These are phyloP conservation scores for Zasmidium citrigriseum DNA, from an alignment of 2,329 filamentous ascomycete species.

Conservation along the genomic window DNA sequence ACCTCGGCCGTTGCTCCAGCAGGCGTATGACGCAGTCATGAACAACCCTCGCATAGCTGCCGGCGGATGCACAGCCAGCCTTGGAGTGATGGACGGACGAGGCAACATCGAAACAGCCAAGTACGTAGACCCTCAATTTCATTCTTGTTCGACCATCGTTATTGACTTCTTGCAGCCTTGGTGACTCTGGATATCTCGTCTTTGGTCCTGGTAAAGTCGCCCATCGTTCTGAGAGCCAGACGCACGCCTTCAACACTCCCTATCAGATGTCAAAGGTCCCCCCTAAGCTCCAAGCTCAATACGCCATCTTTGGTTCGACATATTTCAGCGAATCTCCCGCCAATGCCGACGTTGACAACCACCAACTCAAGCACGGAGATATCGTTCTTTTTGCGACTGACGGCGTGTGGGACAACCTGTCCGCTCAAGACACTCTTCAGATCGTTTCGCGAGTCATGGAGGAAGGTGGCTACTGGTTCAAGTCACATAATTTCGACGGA, in stretches of 20 bases:
- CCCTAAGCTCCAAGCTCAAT: conserved; percentile 73
- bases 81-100: conserved; percentile 73
- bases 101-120: conserved; percentile 87
- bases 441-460: conserved; percentile 72
- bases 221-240: conserved; percentile 80
- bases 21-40: conserved; percentile 80
- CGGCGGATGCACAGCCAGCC: conserved; percentile 87
- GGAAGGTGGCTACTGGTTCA: conserved; percentile 41
- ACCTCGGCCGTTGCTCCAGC: conserved; percentile 73
- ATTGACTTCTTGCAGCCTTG: conserved; percentile 55
- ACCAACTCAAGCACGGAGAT: conserved; percentile 82
- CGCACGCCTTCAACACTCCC: conserved; percentile 96
- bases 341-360: conserved; percentile 77
- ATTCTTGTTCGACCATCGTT: background rate
- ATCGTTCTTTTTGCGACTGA: conserved; percentile 93
- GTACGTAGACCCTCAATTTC: conserved; percentile 35
- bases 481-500: conserved; percentile 27
- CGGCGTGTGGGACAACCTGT: conserved; percentile 94
- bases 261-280: conserved; percentile 92
- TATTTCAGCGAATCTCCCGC: conserved; percentile 76
- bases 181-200: conserved; percentile 91
- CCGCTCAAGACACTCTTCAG: conserved; percentile 82
- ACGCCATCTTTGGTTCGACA: conserved; percentile 73
- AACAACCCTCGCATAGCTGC: conserved; percentile 72
- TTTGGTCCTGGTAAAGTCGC: conserved; percentile 84